Base-by-base conservation (phyloP, 257 asterid genomes). In the Capsicum chinense region DNA sequence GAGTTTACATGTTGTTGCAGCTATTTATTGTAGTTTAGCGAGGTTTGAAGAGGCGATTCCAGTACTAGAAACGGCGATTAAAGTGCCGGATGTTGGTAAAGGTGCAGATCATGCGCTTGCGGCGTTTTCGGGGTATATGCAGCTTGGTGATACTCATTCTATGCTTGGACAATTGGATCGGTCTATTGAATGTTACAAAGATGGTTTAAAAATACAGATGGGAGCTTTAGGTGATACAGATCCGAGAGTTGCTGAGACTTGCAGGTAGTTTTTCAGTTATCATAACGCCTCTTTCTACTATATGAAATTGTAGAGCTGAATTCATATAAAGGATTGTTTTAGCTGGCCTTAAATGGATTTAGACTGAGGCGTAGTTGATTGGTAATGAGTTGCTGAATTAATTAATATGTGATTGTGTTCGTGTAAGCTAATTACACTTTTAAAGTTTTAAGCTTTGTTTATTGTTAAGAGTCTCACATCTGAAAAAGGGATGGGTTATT, bases 71-170 rank as follows among this genome's bases (percentile, higher is more conserved):
- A 87, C 97, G 90, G 99, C 98, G 71, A 93, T 94, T 79, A 89
- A 83, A 81, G 97, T 97, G 13, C 98, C 99, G 70, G 98, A 94
- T 79, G 92, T 90, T 39, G 86, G 88, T 35, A 92, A 89, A 74
- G 99, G 99, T 80, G 97, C 97, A 85, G 99, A 97, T 93, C 99
- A 97, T 88, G 97, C 97, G 63, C 95, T 97, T 26, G 99, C 99
- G 4, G 90, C 94, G 48, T 95, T 97, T 79, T 97, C 99, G 0
- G 98, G 99, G 63, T 89, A 88, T 87, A 97, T 97, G 98, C 99
- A 97, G 92, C 83, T 97, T 63, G 99, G 98, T 6, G 99, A 96
- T 74, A 97, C 99, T 69, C 93, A 90, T 91, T 95, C 99, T 47
- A 97, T 97, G 99, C 90, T 97, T 17, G 99, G 99, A n/a, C 97